Conservation (phyloP, 106 monocot species). For the Allium fistulosum region DNA sequence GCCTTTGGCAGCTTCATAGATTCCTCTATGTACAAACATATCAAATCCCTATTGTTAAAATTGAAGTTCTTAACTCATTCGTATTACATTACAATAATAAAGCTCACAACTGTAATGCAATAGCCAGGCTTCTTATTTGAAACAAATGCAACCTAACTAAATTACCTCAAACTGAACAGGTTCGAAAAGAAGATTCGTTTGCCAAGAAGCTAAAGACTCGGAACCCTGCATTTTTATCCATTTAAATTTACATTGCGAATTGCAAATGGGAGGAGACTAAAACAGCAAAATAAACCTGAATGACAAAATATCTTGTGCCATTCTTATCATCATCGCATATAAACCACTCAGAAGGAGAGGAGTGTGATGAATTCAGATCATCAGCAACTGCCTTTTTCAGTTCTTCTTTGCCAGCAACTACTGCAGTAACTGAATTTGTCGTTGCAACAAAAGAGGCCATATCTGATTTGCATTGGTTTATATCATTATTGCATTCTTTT, state of each 20-base stretch:
- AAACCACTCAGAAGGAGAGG: conserved; percentile 77
- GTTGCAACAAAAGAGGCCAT: conserved; percentile 63
- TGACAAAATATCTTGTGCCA: conserved; percentile 69
- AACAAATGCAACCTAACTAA: not conserved
- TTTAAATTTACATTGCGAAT: too few species aligned
- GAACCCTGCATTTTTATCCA: conserved; percentile 54
- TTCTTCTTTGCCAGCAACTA: conserved; percentile 77
- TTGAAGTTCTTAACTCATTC: too few species aligned
- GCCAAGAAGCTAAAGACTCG: conserved; percentile 82
- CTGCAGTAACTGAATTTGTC: conserved; percentile 70
- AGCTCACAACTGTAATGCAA: too few species aligned
- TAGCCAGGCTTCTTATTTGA: not conserved
- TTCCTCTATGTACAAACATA: conserved; percentile 86
- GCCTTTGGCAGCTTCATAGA: conserved; percentile 90
- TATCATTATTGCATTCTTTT: conserved; percentile 5
- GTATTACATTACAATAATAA: too few species aligned
- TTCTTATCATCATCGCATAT: conserved; percentile 67
- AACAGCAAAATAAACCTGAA: conserved; percentile 53
- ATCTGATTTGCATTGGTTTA: not conserved
- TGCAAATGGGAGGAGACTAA: not conserved
- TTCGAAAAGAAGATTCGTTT: conserved; percentile 96
- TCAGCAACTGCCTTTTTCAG: conserved; percentile 58
- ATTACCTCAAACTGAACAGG: conserved; percentile 85
- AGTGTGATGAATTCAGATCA: conserved; percentile 48
- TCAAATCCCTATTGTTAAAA: conserved; percentile 44